A percentile compares a stretch with the other conserved stretches of the same genome.
These are phyloP conservation scores for Oldenlandia corymbosa DNA, from an alignment of 257 asterid genomes.

Conservation along the genomic window DNA sequence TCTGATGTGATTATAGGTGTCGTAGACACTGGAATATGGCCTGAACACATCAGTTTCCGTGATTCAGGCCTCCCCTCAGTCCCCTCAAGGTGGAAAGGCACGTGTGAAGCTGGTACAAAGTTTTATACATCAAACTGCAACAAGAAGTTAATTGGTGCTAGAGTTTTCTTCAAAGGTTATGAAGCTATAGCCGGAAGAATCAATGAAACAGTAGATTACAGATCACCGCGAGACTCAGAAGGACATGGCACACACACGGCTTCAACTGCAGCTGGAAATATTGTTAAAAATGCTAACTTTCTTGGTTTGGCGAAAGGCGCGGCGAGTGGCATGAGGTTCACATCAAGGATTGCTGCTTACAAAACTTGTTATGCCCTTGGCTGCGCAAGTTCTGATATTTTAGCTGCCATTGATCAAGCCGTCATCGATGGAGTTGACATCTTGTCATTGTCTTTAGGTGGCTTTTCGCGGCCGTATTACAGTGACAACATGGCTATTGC, in stretches of 20 bases:
- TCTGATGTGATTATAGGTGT: conserved; percentile 64
- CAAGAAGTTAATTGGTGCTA: conserved; percentile 56
- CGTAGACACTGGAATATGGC: conserved; percentile 76
- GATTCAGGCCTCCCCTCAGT: conserved; percentile 30
- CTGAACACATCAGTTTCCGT: conserved; percentile 55
- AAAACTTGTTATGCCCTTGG: conserved; percentile 57
- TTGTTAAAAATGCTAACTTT: conserved; percentile 42
- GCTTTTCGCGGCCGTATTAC: conserved; percentile 38
- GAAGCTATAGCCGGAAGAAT: conserved; percentile 52
- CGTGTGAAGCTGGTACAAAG: conserved; percentile 43
- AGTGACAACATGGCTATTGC: conserved; percentile 54
- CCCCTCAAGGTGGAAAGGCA: conserved; percentile 63
- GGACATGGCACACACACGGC: conserved; percentile 85
- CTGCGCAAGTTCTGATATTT: conserved; percentile 49
- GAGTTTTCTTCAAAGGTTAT: conserved; percentile 51
- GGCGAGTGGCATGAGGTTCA: conserved; percentile 55
- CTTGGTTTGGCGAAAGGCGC: conserved; percentile 52
- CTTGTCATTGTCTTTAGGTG: conserved; percentile 62
- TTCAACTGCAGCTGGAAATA: conserved; percentile 59
- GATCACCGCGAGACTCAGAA: conserved; percentile 59
- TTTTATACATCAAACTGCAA: conserved; percentile 48
- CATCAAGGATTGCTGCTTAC: conserved; percentile 66
- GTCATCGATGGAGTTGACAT: conserved; percentile 63
- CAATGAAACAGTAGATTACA: conserved; percentile 44
- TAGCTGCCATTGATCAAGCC: conserved; percentile 71